phyloP scores from a whole-genome alignment of 2,329 filamentous ascomycete species.

The Clonostachys rosea region DNA sequence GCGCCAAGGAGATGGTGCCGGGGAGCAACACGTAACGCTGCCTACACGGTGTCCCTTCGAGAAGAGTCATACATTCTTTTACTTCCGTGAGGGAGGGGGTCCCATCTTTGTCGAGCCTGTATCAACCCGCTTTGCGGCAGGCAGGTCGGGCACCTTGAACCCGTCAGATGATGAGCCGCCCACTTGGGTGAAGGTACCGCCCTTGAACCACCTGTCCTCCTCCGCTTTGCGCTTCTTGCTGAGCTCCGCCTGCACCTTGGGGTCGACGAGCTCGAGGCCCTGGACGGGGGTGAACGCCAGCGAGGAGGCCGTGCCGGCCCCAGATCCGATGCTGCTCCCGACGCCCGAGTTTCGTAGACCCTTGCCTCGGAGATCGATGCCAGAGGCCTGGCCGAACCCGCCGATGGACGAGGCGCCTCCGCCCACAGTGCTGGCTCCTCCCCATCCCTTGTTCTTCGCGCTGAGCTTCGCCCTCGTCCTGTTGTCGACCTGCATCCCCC shows the following conservation, averaged over 20 bases:
- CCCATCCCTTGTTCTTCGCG: slow-evolving; percentile 96
- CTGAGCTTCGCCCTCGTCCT: slow-evolving; percentile 89
- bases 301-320: slow-evolving; percentile 73
- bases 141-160: slow-evolving; percentile 80
- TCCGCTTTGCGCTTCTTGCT: slow-evolving; percentile 89
- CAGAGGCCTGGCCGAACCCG: slow-evolving; percentile 65
- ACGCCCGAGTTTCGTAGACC: slow-evolving; percentile 81
- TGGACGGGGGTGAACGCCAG: slow-evolving; percentile 94
- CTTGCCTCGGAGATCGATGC: slow-evolving; percentile 69
- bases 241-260: slow-evolving; percentile 83
- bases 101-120: slow-evolving; percentile 28
- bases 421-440: slow-evolving; percentile 59
- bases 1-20: too few relatives aligned
- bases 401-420: slow-evolving; percentile 78
- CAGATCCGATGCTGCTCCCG: slow-evolving; percentile 57
- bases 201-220: slow-evolving; percentile 94
- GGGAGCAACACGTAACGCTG: too few relatives aligned
- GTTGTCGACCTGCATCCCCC: slow-evolving; percentile 84
- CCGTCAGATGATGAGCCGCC: slow-evolving; percentile 48
- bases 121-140: slow-evolving; percentile 64
- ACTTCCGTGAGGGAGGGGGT: slow-evolving; percentile 12
- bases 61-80: too few relatives aligned
- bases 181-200: slow-evolving; percentile 93
- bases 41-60: too few relatives aligned
- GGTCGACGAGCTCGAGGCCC: slow-evolving; percentile 90